Base-by-base conservation (phyloP, 805 yeast genomes). In the Tetrapisispora nanseiensis region DNA sequence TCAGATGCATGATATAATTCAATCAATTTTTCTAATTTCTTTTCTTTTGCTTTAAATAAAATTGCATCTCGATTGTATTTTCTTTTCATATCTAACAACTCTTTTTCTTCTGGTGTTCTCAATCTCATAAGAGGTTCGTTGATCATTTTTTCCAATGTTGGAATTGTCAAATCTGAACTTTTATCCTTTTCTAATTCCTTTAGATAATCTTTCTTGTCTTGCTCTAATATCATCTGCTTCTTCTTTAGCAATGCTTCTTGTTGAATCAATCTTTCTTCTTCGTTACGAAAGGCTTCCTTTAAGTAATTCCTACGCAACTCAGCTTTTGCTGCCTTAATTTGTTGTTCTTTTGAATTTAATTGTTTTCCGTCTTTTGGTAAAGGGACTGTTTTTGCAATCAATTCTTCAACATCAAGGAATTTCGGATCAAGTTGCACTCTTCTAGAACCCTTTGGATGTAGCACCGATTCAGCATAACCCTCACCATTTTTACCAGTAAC, bases 271-370 rank as follows among this genome's bases (percentile, higher is more conserved):
- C 74, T 66, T 43, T 63, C 60, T 44, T 75, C 78, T 52, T 79
- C 84, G 5, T 67, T 65, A 43, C 66, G 54, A 43, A 77, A 78
- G 3, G 92, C 72, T 46, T 80, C 82, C 45, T 68, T 70, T 51
- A 82, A 72, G 63, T 79, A 86, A 45, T 72, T 65, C 58, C 94
- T 76, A 62, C 95, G 81, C 51, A 86, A 68, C 41, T 76, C 78
- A 13, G 86, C 68, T 66, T 58, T 49, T 58, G 39, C 43, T 48
- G 42, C 53, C 49, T 42, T 60, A 45, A 46, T 55, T 40, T 48
- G 51, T 46, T 63, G 65, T 19, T 47, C 46, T 21, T 53, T 42
- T 20, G 52, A 45, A 6, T 39, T 47, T 1, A 26, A 19, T 19
- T 23, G 27, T 4, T 34, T 36, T 10, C 18, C 11, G 2, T 19